phyloP scores from a whole-genome alignment of 176 grass and related monocot species.

The Triticum timopheevii region DNA sequence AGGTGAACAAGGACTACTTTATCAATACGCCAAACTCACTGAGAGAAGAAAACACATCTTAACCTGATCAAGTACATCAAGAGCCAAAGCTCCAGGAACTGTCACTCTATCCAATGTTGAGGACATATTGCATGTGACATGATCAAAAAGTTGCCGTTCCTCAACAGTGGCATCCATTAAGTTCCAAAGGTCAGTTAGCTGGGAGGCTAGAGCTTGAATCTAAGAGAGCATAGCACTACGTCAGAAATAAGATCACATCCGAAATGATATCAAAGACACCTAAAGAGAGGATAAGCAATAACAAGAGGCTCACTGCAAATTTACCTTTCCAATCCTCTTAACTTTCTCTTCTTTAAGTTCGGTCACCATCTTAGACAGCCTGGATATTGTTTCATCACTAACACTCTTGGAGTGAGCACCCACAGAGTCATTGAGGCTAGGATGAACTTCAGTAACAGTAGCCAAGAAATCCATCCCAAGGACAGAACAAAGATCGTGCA shows the following conservation, averaged over 20 bases:
- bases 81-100: conserved; percentile 66
- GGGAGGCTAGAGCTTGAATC: conserved; percentile 83
- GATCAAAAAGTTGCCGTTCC: conserved; percentile 59
- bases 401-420: conserved; percentile 84
- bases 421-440: conserved; percentile 72
- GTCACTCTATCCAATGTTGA: conserved; percentile 72
- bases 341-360: conserved; percentile 73
- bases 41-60: conserved; percentile 28
- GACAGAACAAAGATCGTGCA: conserved; percentile 89
- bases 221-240: conserved; percentile 40
- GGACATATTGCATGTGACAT: conserved; percentile 69
- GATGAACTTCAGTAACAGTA: conserved; percentile 79
- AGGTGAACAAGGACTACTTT: background rate
- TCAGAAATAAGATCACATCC: conserved; percentile 16
- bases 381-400: conserved; percentile 72
- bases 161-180: conserved; percentile 74
- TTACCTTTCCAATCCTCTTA: conserved; percentile 80
- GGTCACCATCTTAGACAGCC: conserved; percentile 72
- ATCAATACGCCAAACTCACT: background rate
- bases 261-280: conserved; percentile 22
- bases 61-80: conserved; percentile 83
- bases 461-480: conserved; percentile 80
- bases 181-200: conserved; percentile 89
- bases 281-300: conserved; percentile 16
- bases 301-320: conserved; percentile 7